A percentile compares a stretch with the other conserved stretches of the same genome.
These are phyloP conservation scores for Eutrema japonicum DNA, from an alignment of 345 rosid species.

Conservation along the genomic window DNA sequence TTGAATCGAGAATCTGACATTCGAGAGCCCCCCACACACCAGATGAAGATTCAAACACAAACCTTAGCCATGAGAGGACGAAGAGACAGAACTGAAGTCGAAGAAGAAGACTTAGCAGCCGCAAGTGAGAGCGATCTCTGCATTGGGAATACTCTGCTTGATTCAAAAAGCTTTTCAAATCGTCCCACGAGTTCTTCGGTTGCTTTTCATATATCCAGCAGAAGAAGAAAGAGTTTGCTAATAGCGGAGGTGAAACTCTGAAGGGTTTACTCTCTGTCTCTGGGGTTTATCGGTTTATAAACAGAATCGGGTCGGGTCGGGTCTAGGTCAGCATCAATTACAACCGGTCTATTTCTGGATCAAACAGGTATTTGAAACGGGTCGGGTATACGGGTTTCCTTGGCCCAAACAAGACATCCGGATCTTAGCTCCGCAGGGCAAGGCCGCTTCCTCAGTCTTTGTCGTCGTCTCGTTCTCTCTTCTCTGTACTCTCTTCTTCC, in stretches of 20 bases:
- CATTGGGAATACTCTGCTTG: slow-evolving; percentile 35
- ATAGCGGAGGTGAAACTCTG: slow-evolving; percentile 25
- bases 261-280: slow-evolving; percentile 43
- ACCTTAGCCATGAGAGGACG: slow-evolving; percentile 61
- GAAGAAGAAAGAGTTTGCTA: slow-evolving; percentile 15
- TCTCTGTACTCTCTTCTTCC: slow-evolving; percentile 5
- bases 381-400: neutral
- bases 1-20: neutral
- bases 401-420: slow-evolving; percentile 31
- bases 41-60: slow-evolving; percentile 23
- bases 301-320: slow-evolving; percentile 33
- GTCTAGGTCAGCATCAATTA: neutral
- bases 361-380: neutral
- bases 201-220: slow-evolving; percentile 27
- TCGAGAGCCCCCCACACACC: neutral
- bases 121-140: slow-evolving; percentile 40
- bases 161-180: slow-evolving; percentile 28
- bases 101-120: slow-evolving; percentile 38
- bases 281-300: slow-evolving; percentile 39
- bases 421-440: slow-evolving; percentile 1
- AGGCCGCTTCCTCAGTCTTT: neutral
- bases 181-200: slow-evolving; percentile 11
- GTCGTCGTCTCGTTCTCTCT: neutral
- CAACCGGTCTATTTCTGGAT: neutral
- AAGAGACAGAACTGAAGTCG: slow-evolving; percentile 47